Evolutionary conservation across 306 rosid species (phyloP).

Genomic region (Aeschynomene evenia): DNA sequence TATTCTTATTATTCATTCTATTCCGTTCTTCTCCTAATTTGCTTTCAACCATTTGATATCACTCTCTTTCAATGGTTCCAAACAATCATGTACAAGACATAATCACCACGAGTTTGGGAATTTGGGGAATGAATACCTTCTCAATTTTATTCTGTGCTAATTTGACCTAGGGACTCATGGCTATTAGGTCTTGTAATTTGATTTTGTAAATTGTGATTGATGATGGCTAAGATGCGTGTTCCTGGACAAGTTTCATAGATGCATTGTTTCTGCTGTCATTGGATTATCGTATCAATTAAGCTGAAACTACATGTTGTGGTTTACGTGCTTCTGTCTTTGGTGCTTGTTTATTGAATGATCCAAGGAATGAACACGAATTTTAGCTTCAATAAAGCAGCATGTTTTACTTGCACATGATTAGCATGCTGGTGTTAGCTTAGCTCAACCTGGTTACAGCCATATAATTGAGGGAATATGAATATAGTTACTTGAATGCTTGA

Average conservation of each 20-base stretch:
- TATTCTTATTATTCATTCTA: too few relatives aligned
- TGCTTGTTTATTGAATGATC: neutral
- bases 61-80: neutral
- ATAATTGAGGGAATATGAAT: neutral
- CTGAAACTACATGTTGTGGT: too few relatives aligned
- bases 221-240: neutral
- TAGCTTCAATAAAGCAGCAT: neutral
- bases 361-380: neutral
- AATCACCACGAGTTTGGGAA: conserved; percentile 1
- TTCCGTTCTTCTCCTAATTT: neutral
- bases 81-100: neutral
- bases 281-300: too few relatives aligned
- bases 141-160: neutral
- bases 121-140: neutral
- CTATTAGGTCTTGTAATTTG: neutral
- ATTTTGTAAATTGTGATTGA: neutral
- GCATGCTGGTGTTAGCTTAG: neutral
- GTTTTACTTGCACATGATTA: neutral
- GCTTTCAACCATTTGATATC: neutral
- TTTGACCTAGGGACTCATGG: conserved; percentile 20
- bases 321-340: too few relatives aligned
- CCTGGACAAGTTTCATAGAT: neutral
- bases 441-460: neutral
- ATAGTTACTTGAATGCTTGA: neutral
- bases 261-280: neutral